Conservation (phyloP, 352 stramenopile species). For the Pythium scleroteichum region DNA sequence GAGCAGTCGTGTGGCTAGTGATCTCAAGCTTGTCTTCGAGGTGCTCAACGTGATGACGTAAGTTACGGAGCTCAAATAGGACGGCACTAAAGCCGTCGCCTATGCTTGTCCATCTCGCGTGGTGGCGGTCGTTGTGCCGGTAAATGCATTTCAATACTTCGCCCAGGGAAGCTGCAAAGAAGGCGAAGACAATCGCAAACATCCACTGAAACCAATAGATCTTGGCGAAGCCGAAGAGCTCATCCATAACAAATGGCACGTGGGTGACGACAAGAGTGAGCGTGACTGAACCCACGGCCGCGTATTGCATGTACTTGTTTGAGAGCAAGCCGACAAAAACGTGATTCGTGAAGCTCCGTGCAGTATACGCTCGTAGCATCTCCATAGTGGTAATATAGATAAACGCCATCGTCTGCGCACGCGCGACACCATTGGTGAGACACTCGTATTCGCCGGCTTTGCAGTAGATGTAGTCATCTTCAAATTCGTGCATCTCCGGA, state of each 20-base stretch:
- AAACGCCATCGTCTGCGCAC: constrained; percentile 47
- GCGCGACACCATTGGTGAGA: constrained; percentile 38
- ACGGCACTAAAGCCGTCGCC: constrained; percentile 41
- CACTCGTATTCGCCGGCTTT: constrained; percentile 37
- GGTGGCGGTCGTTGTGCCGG: constrained; percentile 35
- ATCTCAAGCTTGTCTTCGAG: constrained; percentile 54
- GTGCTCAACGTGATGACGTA: constrained; percentile 48
- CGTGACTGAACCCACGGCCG: constrained; percentile 37
- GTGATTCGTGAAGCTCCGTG: constrained; percentile 45
- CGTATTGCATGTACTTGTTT: constrained; percentile 48
- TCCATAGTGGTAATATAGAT: constrained; percentile 54
- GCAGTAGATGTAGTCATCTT: constrained; percentile 27
- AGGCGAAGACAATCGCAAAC: constrained; percentile 38
- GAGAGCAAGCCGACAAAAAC: constrained; percentile 40
- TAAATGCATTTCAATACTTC: constrained; percentile 48
- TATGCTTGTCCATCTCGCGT: constrained; percentile 33
- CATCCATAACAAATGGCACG: constrained; percentile 36
- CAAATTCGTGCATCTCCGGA: constrained; percentile 13
- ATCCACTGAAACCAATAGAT: constrained; percentile 51
- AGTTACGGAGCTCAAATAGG: constrained; percentile 45
- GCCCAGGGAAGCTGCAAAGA: constrained; percentile 32
- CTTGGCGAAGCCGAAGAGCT: constrained; percentile 42
- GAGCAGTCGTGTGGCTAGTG: constrained; percentile 36
- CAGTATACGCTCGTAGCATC: constrained; percentile 50
- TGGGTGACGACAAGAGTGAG: constrained; percentile 43